Evolutionary conservation across 1,284 basidiomycete genomes (phyloP).

Genomic region (Fomes fomentarius): DNA sequence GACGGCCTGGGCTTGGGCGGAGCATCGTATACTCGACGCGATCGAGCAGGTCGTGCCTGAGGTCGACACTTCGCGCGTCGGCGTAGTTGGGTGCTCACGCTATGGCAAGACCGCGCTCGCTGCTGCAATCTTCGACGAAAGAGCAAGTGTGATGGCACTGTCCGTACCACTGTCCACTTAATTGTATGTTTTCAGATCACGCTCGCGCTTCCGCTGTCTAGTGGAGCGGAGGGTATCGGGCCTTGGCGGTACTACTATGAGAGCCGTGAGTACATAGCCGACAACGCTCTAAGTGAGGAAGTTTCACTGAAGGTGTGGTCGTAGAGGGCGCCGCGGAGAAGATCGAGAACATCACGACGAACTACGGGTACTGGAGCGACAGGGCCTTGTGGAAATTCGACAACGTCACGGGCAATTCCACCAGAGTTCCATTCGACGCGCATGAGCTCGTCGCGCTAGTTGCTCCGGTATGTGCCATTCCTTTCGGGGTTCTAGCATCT

Average conservation of each 20-base stretch:
- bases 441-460: slow-evolving; percentile 17
- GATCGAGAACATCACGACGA: slow-evolving; percentile 16
- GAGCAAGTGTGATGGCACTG: too few relatives aligned
- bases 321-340: slow-evolving; percentile 18
- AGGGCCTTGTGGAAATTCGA: slow-evolving; percentile 16
- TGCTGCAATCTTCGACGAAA: slow-evolving; percentile 17
- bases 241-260: slow-evolving; percentile 22
- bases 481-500: too few relatives aligned
- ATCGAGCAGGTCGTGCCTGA: slow-evolving; percentile 16
- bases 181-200: too few relatives aligned
- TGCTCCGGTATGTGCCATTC: slow-evolving; percentile 18
- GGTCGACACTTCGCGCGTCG: slow-evolving; percentile 13
- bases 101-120: slow-evolving; percentile 20
- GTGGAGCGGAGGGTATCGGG: slow-evolving; percentile 18
- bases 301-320: too few relatives aligned
- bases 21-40: slow-evolving; percentile 17
- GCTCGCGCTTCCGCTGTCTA: slow-evolving; percentile 14
- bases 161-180: too few relatives aligned
- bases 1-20: slow-evolving; percentile 20
- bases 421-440: slow-evolving; percentile 17
- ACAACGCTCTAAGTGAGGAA: too few relatives aligned
- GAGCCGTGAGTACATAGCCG: slow-evolving; percentile 6
- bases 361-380: slow-evolving; percentile 15
- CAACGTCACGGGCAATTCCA: slow-evolving; percentile 15
- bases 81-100: slow-evolving; percentile 17